Percentiles rank a stretch among this genome's conserved stretches.
Conservation (phyloP, 257 asterid genomes). For the Thymus mandschuricus region DNA sequence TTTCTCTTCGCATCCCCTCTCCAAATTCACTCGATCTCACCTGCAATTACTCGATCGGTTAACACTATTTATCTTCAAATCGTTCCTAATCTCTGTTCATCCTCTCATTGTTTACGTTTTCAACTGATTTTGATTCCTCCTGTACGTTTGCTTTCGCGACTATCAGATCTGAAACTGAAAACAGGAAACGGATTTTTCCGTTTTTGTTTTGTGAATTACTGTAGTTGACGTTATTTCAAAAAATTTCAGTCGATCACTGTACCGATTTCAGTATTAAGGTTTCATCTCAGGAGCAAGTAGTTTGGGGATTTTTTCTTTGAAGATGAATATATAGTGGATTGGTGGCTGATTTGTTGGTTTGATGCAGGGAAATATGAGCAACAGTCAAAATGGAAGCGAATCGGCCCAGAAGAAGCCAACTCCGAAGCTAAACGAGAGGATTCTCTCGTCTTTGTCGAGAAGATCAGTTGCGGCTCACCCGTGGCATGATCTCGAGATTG, state of each 20-base stretch:
- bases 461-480: constrained; percentile 70
- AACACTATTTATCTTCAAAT: neutral
- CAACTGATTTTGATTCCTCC: neutral
- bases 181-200: neutral
- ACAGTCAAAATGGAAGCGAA: constrained; percentile 9
- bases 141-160: neutral
- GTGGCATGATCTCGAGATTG: constrained; percentile 70
- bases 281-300: neutral
- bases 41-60: neutral
- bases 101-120: neutral
- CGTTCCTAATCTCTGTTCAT: neutral
- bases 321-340: neutral
- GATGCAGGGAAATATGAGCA: constrained; percentile 40
- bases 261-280: neutral
- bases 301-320: neutral
- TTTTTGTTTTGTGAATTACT: neutral
- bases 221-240: neutral
- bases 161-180: constrained; percentile 16
- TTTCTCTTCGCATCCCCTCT: neutral
- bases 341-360: constrained; percentile 5
- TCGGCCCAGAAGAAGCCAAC: constrained; percentile 19
- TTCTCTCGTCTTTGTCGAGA: constrained; percentile 59
- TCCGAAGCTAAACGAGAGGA: constrained; percentile 57
- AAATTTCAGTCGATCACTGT: neutral
- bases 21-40: neutral